Percentiles rank a stretch among this genome's conserved stretches.
phyloP scores from a whole-genome alignment of 768 basidiomycete genomes.

The Albatrellus ellisii region DNA sequence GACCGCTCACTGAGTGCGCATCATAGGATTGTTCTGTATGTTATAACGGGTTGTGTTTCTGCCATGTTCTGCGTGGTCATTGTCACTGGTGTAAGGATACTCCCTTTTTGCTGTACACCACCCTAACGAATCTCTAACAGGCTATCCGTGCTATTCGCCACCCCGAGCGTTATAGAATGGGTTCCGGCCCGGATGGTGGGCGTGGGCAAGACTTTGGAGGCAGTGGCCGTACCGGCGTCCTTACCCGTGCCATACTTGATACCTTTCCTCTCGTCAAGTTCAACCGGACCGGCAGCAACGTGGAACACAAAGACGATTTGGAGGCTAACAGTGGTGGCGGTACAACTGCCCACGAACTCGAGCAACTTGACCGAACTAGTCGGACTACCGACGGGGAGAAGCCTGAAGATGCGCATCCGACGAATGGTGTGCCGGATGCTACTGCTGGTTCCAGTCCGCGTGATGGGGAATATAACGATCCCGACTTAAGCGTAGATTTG shows the following conservation, averaged over 20 bases:
- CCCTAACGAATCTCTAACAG: slow-evolving; percentile 20
- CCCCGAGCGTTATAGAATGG: slow-evolving; percentile 72
- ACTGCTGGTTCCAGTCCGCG: too few species aligned
- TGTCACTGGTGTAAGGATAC: slow-evolving; percentile 54
- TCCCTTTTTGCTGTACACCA: neutral
- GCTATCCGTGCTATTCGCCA: slow-evolving; percentile 74
- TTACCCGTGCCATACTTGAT: slow-evolving; percentile 87
- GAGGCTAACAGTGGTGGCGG: slow-evolving; percentile 2
- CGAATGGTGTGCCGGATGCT: too few species aligned
- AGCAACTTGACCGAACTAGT: neutral
- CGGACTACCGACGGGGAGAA: neutral
- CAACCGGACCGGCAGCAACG: slow-evolving; percentile 22
- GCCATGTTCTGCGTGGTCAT: slow-evolving; percentile 78
- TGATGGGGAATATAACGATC: too few species aligned
- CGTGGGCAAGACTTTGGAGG: slow-evolving; percentile 48
- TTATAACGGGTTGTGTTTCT: slow-evolving; percentile 82
- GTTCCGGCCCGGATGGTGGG: slow-evolving; percentile 36
- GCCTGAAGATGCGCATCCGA: too few species aligned
- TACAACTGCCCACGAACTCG: slow-evolving; percentile 1
- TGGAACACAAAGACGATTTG: slow-evolving; percentile 9
- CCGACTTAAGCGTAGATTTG: too few species aligned
- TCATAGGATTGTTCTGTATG: slow-evolving; percentile 68
- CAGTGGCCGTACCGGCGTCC: slow-evolving; percentile 13
- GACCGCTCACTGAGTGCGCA: slow-evolving; percentile 1
- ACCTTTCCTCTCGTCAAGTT: slow-evolving; percentile 95